phyloP scores from a whole-genome alignment of 192 early-diverging fungal genomes.

The Podila epigama region DNA sequence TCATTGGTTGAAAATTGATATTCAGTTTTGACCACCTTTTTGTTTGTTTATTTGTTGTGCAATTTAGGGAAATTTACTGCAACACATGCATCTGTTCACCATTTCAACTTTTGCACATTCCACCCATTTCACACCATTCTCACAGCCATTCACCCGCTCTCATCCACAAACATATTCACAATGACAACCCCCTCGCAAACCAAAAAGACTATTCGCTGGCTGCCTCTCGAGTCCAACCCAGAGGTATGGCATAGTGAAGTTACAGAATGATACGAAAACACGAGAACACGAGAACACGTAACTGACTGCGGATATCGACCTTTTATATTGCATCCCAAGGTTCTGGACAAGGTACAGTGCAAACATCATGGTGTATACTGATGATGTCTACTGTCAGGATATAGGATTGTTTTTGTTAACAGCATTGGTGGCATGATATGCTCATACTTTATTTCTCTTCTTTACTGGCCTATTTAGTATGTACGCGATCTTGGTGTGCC shows the following conservation, averaged over 20 bases:
- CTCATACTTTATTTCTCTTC: not conserved
- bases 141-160: not conserved
- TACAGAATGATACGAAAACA: not conserved
- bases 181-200: not conserved
- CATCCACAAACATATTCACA: conserved; percentile 5
- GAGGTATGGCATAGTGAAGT: conserved; percentile 55
- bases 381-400: not conserved
- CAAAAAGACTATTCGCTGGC: conserved; percentile 67
- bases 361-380: not conserved
- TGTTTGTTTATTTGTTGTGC: too few relatives aligned
- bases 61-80: too few relatives aligned
- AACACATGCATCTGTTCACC: too few relatives aligned
- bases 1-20: too few relatives aligned
- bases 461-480: conserved; percentile 54
- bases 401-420: not conserved
- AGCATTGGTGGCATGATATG: not conserved
- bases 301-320: not conserved
- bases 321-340: too few relatives aligned
- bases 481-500: conserved; percentile 75
- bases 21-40: too few relatives aligned
- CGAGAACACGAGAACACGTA: not conserved
- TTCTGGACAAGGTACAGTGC: conserved; percentile 68
- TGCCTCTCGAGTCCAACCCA: conserved; percentile 91
- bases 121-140: conserved; percentile 1
- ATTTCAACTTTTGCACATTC: not conserved